Evolutionary conservation across 1,284 basidiomycete genomes (phyloP).

Genomic region (Crucibulum parvulum): DNA sequence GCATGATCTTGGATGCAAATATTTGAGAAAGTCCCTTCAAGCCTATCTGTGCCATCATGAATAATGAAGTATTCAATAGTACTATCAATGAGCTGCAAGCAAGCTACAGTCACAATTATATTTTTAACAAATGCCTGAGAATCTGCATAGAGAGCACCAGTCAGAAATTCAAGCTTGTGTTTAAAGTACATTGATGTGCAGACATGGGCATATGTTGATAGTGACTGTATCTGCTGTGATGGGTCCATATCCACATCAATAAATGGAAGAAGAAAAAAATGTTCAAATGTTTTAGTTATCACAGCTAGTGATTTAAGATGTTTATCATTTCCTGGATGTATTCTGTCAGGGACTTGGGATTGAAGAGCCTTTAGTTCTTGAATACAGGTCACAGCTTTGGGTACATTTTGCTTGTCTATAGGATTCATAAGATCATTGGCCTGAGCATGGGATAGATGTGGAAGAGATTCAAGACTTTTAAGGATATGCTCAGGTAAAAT

Average conservation of each 20-base stretch:
- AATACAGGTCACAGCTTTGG: conserved; percentile 29
- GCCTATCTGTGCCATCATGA: conserved; percentile 34
- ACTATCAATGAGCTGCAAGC: conserved; percentile 18
- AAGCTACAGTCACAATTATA: conserved; percentile 25
- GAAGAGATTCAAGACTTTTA: conserved; percentile 7
- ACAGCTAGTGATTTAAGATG: neutral
- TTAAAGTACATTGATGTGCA: conserved; percentile 20
- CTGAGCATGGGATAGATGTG: conserved; percentile 7
- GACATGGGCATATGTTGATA: conserved; percentile 32
- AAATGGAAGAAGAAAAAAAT: conserved; percentile 30
- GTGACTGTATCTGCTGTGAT: conserved; percentile 24
- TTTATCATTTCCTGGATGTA: neutral
- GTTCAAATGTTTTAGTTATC: neutral
- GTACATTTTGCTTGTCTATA: conserved; percentile 39
- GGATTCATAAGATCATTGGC: conserved; percentile 27
- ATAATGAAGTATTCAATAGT: conserved; percentile 24
- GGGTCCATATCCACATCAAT: conserved; percentile 23
- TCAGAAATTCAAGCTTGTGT: conserved; percentile 24
- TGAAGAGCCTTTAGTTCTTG: conserved; percentile 16
- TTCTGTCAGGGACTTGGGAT: neutral
- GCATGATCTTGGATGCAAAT: conserved; percentile 35
- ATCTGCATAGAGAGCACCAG: conserved; percentile 28
- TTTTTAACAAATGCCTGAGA: conserved; percentile 34
- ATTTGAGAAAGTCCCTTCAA: conserved; percentile 34
- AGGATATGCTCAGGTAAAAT: conserved; percentile 13